These are phyloP conservation scores for Solanum rostratum DNA, from an alignment of 257 asterid genomes.

Conservation along the genomic window DNA sequence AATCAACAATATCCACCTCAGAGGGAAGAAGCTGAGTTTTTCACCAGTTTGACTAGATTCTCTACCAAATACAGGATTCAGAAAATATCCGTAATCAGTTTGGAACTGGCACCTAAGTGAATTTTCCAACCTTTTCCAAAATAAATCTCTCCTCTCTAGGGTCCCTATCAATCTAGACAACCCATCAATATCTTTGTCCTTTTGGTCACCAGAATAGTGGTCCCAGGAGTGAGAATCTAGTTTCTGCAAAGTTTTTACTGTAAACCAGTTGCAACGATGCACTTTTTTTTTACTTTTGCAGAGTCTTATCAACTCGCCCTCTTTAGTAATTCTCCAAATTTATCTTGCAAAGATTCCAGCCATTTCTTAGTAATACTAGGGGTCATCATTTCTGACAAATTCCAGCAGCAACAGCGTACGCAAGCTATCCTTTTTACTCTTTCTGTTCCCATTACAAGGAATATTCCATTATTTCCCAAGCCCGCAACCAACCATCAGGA, in stretches of 20 bases:
- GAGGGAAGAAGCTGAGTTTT: not conserved
- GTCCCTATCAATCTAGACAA: not conserved
- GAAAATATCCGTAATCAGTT: not conserved
- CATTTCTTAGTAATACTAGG: not conserved
- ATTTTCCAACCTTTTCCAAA: not conserved
- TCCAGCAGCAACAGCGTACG: not conserved
- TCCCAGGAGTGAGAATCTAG: not conserved
- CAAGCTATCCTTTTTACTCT: not conserved
- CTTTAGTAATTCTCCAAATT: not conserved
- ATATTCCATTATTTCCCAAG: not conserved
- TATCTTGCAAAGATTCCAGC: not conserved
- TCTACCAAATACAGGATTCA: not conserved
- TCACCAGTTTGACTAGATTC: not conserved
- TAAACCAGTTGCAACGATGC: not conserved
- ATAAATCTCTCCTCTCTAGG: not conserved
- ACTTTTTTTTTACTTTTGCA: not conserved
- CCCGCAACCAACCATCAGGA: not conserved
- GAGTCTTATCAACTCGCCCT: not conserved
- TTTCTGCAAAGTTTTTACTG: not conserved
- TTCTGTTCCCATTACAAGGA: not conserved
- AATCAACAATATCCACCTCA: too few species aligned
- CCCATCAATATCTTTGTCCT: not conserved
- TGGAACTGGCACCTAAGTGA: not conserved
- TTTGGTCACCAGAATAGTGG: not conserved
- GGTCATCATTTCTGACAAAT: not conserved